phyloP scores from a whole-genome alignment of 306 rosid species.

The Cucurbita argyrosperma region DNA sequence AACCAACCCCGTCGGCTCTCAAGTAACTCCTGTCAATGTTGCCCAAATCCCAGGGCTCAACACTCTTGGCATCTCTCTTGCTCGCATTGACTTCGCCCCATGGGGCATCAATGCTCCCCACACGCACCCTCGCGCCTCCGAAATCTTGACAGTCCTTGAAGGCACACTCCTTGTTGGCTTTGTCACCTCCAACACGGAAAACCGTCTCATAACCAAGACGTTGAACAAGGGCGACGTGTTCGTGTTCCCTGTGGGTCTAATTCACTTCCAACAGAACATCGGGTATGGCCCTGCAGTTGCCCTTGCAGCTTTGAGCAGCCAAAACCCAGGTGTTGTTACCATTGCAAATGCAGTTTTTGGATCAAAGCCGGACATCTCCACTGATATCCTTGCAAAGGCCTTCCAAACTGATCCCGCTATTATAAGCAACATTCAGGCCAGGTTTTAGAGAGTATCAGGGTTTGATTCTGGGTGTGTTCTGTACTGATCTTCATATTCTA shows the following conservation, averaged over 20 bases:
- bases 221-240: conserved; percentile 21
- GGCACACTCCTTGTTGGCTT: conserved; percentile 27
- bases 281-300: conserved; percentile 10
- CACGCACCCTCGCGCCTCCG: conserved; percentile 22
- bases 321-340: conserved; percentile 23
- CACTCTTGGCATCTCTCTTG: conserved; percentile 21
- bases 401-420: conserved; percentile 11
- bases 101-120: conserved; percentile 22
- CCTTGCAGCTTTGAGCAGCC: conserved; percentile 24
- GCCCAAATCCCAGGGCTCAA: conserved; percentile 24
- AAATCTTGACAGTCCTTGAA: conserved; percentile 16
- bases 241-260: conserved; percentile 22
- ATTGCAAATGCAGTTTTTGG: conserved; percentile 25
- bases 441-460: conserved; percentile 5
- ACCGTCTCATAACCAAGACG: conserved; percentile 9
- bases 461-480: background rate
- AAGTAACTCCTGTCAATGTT: conserved; percentile 9
- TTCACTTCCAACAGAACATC: conserved; percentile 19
- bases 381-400: conserved; percentile 16
- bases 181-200: conserved; percentile 19
- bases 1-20: conserved; percentile 19
- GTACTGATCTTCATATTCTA: background rate
- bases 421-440: conserved; percentile 4
- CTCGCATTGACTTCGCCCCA: conserved; percentile 20
- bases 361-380: conserved; percentile 14